A percentile compares a stretch with the other conserved stretches of the same genome.
phyloP scores from a whole-genome alignment of 805 yeast genomes.

The Candida arabinofermentans region DNA sequence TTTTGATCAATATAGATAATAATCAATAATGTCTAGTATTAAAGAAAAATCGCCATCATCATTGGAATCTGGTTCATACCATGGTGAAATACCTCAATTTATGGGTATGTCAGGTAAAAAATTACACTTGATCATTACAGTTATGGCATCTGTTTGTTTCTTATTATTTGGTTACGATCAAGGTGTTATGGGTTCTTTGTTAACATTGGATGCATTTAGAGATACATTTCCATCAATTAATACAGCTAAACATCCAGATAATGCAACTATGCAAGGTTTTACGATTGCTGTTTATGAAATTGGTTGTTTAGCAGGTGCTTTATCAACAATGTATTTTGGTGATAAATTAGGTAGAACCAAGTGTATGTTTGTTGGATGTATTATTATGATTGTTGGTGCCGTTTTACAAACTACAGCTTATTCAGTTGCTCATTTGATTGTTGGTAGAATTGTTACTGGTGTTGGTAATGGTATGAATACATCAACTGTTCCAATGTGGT shows the following conservation, averaged over 20 bases:
- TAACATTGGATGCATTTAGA: constrained; percentile 22
- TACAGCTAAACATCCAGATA: constrained; percentile 14
- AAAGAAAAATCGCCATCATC: background rate
- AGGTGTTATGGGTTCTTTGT: constrained; percentile 43
- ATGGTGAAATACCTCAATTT: constrained; percentile 3
- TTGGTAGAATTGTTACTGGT: constrained; percentile 34
- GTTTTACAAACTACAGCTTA: constrained; percentile 23
- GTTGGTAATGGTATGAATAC: constrained; percentile 35
- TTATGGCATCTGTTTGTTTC: constrained; percentile 32
- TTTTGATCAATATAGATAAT: background rate
- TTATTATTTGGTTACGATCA: constrained; percentile 48
- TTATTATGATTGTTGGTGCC: constrained; percentile 33
- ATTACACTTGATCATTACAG: constrained; percentile 14
- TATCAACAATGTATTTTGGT: constrained; percentile 37
- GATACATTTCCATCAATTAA: constrained; percentile 24
- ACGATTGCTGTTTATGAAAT: constrained; percentile 46
- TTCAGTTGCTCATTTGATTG: constrained; percentile 25
- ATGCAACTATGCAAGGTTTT: constrained; percentile 44
- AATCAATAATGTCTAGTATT: background rate
- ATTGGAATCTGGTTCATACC: background rate
- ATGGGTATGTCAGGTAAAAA: constrained; percentile 17
- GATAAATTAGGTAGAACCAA: constrained; percentile 40
- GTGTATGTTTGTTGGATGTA: constrained; percentile 33
- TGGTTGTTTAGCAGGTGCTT: constrained; percentile 43
- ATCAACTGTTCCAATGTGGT: constrained; percentile 34